Percentiles rank a stretch among this genome's conserved stretches.
phyloP scores from a whole-genome alignment of 805 yeast species.

The Kodamaea nitidulidarum region DNA sequence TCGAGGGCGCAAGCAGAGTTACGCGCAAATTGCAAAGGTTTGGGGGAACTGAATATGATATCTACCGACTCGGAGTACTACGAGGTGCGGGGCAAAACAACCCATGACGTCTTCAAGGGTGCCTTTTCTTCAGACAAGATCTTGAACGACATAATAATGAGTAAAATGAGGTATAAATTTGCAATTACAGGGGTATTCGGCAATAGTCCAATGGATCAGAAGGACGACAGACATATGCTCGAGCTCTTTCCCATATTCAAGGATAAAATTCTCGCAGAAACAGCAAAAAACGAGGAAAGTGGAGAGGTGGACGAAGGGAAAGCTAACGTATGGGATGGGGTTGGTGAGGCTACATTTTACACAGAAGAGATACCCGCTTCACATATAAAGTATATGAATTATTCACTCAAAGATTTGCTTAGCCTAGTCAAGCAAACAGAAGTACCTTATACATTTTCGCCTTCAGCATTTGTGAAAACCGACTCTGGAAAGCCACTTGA shows the following conservation, averaged over 20 bases:
- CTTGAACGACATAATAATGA: conserved; percentile 29
- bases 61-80: conserved; percentile 24
- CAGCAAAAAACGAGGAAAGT: conserved; percentile 9
- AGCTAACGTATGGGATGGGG: conserved; percentile 5
- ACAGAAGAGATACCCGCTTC: conserved; percentile 15
- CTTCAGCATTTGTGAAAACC: conserved; percentile 25
- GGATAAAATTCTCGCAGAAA: conserved; percentile 21
- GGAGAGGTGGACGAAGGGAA: conserved; percentile 4
- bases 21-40: conserved; percentile 18
- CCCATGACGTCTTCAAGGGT: conserved; percentile 8
- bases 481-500: conserved; percentile 20
- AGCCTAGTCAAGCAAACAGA: conserved; percentile 18
- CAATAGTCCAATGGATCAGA: conserved; percentile 23
- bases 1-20: conserved; percentile 26
- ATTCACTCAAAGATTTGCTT: conserved; percentile 25
- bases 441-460: conserved; percentile 18
- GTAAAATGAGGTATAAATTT: conserved; percentile 32
- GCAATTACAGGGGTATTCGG: conserved; percentile 36
- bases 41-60: conserved; percentile 26
- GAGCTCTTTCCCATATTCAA: conserved; percentile 32
- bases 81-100: conserved; percentile 16
- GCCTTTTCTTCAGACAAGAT: conserved; percentile 28
- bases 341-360: conserved; percentile 12
- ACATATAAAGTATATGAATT: conserved; percentile 19
- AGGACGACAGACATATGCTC: conserved; percentile 24